Evolutionary conservation across 2,329 filamentous ascomycete genomes (phyloP).

Genomic region (Nannizziopsis arthrosporioides): DNA sequence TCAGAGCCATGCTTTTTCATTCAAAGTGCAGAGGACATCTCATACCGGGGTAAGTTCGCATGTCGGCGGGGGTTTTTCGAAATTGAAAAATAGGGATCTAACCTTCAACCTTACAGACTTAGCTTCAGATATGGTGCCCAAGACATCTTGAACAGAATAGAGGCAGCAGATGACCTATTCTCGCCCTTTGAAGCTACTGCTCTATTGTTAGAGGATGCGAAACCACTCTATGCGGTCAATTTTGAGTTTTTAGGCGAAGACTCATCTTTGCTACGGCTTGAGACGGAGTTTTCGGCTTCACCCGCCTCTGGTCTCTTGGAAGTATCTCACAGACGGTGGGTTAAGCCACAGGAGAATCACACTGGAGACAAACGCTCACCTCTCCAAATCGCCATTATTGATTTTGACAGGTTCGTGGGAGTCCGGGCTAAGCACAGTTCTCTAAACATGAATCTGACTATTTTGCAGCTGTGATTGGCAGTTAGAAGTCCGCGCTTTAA

Average conservation of each 20-base stretch:
- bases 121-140: constrained; percentile 21
- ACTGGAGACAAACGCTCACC: constrained; percentile 20
- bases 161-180: constrained; percentile 21
- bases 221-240: constrained; percentile 29
- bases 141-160: constrained; percentile 23
- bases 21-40: constrained; percentile 28
- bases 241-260: constrained; percentile 30
- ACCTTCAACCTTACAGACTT: constrained; percentile 6
- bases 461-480: constrained; percentile 31
- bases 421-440: background rate
- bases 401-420: constrained; percentile 26
- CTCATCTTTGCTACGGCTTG: constrained; percentile 27
- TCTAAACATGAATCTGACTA: constrained; percentile 5
- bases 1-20: constrained; percentile 31
- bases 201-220: constrained; percentile 18
- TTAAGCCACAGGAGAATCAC: constrained; percentile 21
- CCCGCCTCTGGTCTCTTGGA: constrained; percentile 25
- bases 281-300: constrained; percentile 26
- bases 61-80: too few species aligned
- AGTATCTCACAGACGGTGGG: constrained; percentile 27
- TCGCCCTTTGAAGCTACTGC: constrained; percentile 19
- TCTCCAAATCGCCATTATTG: constrained; percentile 28
- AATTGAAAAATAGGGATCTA: background rate
- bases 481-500: constrained; percentile 30
- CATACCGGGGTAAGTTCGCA: constrained; percentile 30